Evolutionary conservation across 2,329 filamentous ascomycete species (phyloP).

Genomic region (Exophiala alcalophila): DNA sequence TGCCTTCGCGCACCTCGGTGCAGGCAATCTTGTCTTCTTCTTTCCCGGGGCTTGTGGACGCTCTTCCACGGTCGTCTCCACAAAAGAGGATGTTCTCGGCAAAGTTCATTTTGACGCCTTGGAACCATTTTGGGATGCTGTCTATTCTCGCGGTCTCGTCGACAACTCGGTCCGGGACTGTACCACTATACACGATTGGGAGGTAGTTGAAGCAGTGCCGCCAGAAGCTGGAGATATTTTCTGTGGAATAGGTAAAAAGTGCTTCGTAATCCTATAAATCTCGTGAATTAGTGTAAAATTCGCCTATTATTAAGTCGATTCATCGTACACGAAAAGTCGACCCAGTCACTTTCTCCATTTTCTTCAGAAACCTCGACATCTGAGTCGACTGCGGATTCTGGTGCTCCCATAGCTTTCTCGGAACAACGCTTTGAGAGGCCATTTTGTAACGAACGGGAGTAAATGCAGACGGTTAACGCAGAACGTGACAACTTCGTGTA

Average conservation of each 20-base stretch:
- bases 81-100: slow-evolving; percentile 73
- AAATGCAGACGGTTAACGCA: too few species aligned
- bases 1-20: slow-evolving; percentile 57
- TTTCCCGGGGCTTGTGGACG: slow-evolving; percentile 50
- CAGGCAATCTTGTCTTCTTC: slow-evolving; percentile 68
- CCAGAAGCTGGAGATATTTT: slow-evolving; percentile 63
- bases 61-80: slow-evolving; percentile 43
- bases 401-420: slow-evolving; percentile 58
- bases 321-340: slow-evolving; percentile 3
- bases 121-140: slow-evolving; percentile 72
- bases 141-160: slow-evolving; percentile 67
- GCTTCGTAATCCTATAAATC: slow-evolving; percentile 62
- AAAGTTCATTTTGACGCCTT: slow-evolving; percentile 69
- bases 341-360: slow-evolving; percentile 8
- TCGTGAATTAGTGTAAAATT: too few species aligned
- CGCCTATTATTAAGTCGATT: too few species aligned
- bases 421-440: slow-evolving; percentile 10
- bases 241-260: slow-evolving; percentile 67
- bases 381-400: slow-evolving; percentile 58
- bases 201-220: slow-evolving; percentile 59
- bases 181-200: slow-evolving; percentile 62
- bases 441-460: too few species aligned
- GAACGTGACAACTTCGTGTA: too few species aligned
- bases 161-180: slow-evolving; percentile 51
- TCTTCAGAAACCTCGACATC: slow-evolving; percentile 59